A percentile compares a stretch with the other conserved stretches of the same genome.
Evolutionary conservation across 176 grass and related monocot species (phyloP).

Genomic region (Oryza rufipogon): DNA sequence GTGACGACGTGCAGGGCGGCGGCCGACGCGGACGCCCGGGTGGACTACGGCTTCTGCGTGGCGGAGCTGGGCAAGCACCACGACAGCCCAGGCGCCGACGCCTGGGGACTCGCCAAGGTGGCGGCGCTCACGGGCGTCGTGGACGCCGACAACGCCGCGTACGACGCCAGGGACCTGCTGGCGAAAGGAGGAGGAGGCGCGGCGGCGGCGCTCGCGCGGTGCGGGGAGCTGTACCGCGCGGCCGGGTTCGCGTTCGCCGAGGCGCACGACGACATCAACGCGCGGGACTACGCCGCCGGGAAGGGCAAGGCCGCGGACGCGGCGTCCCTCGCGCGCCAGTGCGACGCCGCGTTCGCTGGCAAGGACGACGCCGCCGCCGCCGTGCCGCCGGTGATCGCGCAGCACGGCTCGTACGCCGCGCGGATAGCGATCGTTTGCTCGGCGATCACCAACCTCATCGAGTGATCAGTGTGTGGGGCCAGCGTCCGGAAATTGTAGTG

Average conservation of each 20-base stretch:
- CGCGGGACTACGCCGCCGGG: slow-evolving; percentile 29
- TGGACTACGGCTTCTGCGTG: slow-evolving; percentile 62
- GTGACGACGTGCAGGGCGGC: slow-evolving; percentile 52
- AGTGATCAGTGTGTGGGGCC: slow-evolving; percentile 7
- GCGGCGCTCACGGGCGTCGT: slow-evolving; percentile 45
- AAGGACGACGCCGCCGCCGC: slow-evolving; percentile 12
- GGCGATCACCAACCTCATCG: slow-evolving; percentile 53
- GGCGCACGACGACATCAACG: slow-evolving; percentile 47
- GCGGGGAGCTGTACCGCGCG: slow-evolving; percentile 31
- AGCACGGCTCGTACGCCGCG: slow-evolving; percentile 24
- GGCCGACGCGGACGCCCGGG: slow-evolving; percentile 42
- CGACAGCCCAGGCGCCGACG: slow-evolving; percentile 50
- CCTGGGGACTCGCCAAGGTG: slow-evolving; percentile 61
- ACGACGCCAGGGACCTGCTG: slow-evolving; percentile 32
- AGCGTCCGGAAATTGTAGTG: too few relatives aligned
- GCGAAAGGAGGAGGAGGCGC: not conserved
- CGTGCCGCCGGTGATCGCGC: slow-evolving; percentile 26
- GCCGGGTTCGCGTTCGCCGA: slow-evolving; percentile 40
- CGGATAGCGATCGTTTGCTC: slow-evolving; percentile 33
- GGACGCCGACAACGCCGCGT: not conserved
- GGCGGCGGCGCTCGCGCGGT: slow-evolving; percentile 25
- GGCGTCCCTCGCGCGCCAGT: slow-evolving; percentile 29
- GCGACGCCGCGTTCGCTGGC: slow-evolving; percentile 36
- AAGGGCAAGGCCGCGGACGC: slow-evolving; percentile 36
- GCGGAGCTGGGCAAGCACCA: slow-evolving; percentile 44